Evolutionary conservation across 345 rosid species (phyloP), one percentile per base, ranked within the genome.

Genomic region (Aurinia saxatilis): DNA sequence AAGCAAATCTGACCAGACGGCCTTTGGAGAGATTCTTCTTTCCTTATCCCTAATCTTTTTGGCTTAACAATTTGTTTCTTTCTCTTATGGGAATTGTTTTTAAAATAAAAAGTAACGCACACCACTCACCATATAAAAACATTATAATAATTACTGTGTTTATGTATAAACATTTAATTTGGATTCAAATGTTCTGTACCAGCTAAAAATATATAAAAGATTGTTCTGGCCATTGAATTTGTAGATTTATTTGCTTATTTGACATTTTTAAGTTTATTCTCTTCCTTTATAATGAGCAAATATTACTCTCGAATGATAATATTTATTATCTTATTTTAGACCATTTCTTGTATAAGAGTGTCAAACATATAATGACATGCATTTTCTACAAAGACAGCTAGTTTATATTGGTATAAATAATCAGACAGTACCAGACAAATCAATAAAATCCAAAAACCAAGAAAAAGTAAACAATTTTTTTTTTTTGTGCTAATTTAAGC

Each of bases 301-400:
- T n/a, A n/a, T n/a, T n/a, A n/a, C n/a, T n/a, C n/a, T n/a, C n/a
- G n/a, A n/a, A n/a, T n/a, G n/a, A n/a, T 7, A 16, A 35, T 37
- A 7, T 27, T 35, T 45, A 27, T 60, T 36, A 23, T 1, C 40
- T 38, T 27, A 5, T 5, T 33, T 60, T 8, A 35, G 63, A 67
- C 57, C 41, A 29, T 57, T 57, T 57, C 65, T 55, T 55, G 23
- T 7, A 36, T 10, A 38, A 38, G 36, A 67, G 29, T 67, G 59
- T 67, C 72, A 58, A 67, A 49, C 72, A 33, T 38, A 57, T 57
- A 57, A 57, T 66, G 71, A 56, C 71, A 50, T 31, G 37, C 72
- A 67, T 49, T 58, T 49, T 58, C 66, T 58, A 58, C 11, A 50
- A 31, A 39, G 46, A 67, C 72, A 67, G 72, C 72, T 67, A 9